These are phyloP conservation scores for Hanseniaspora valbyensis DNA, from an alignment of 805 yeast genomes.

Conservation along the genomic window DNA sequence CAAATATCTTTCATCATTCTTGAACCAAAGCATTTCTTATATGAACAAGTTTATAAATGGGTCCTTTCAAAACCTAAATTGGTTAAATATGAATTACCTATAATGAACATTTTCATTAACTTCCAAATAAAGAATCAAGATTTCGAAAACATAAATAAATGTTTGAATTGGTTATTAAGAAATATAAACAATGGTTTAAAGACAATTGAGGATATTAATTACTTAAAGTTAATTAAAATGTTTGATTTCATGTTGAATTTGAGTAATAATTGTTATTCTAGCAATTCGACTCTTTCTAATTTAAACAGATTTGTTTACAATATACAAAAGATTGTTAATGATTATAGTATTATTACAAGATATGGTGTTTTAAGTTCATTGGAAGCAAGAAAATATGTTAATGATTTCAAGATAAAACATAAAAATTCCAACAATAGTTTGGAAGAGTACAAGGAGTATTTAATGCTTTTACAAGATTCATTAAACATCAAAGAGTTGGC, in stretches of 20 bases:
- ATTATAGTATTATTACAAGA: constrained; percentile 52
- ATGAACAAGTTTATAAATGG: constrained; percentile 60
- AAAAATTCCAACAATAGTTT: constrained; percentile 15
- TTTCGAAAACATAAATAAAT: constrained; percentile 43
- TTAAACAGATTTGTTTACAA: constrained; percentile 36
- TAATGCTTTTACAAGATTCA: constrained; percentile 39
- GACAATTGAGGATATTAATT: constrained; percentile 40
- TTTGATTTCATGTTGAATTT: constrained; percentile 59
- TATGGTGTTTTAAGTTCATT: constrained; percentile 37
- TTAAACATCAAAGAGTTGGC: constrained; percentile 29
- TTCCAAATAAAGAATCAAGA: constrained; percentile 28
- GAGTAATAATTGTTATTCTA: constrained; percentile 40
- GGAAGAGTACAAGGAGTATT: constrained; percentile 21
- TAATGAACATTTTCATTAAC: constrained; percentile 29
- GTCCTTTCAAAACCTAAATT: constrained; percentile 39
- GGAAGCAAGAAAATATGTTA: constrained; percentile 27
- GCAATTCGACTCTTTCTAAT: constrained; percentile 31
- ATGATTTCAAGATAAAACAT: constrained; percentile 17
- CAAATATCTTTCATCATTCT: constrained; percentile 45
- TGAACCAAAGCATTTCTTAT: constrained; percentile 63
- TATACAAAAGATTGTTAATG: constrained; percentile 31
- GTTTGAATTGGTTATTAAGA: constrained; percentile 56
- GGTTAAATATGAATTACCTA: constrained; percentile 35
- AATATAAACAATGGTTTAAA: constrained; percentile 39
- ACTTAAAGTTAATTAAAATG: constrained; percentile 43